Base-by-base conservation (phyloP, 805 yeast genomes). In the Teunomyces stri region DNA sequence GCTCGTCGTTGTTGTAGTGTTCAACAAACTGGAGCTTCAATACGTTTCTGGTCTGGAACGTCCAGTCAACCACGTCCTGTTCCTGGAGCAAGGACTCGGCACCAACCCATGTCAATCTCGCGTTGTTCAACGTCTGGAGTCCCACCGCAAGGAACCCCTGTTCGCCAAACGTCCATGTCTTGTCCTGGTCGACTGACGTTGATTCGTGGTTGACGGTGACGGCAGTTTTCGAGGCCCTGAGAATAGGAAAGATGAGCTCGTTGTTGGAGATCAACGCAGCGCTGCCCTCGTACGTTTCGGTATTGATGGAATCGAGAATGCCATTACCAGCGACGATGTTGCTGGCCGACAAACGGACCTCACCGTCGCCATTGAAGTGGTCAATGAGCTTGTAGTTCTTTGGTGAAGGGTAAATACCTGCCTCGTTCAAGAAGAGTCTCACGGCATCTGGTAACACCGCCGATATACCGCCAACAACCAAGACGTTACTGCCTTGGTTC, bases 401-500 rank as follows among this genome's bases (percentile, higher is more conserved):
- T 49, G 96, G 95, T 42, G 94, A 79, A 48, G 97, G 87, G 58
- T 74, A 80, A 44, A 94, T 83, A 28, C 97, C 99, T 53, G 91
- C 68, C 62, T 91, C 89, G 58, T 82, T 80, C 53, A 89, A 76
- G 57, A 86, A 84, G 2, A 78, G 69, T 50, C 89, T 80, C 29
- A 86, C 67, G 18, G 61, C 66, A 13, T 71, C 76, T 5, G 76
- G 75, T 43, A 65, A 53, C 3, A 62, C 59, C 3, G 60, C 46
- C 25, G 54, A 35, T 7, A 51, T 49, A 15, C 84, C 79, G 21
- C 86, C 88, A 11, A 89, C 71, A 11, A 84, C 79, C 13, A 94
- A 58, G 6, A 94, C 62, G 61, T 90, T 87, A 51, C 97, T 97
- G 41, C 92, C 89, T 11, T 70, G 74, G 51, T 78, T 65, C 53